Evolutionary conservation across 306 rosid species (phyloP).

Genomic region (Erythrophleum fordii): DNA sequence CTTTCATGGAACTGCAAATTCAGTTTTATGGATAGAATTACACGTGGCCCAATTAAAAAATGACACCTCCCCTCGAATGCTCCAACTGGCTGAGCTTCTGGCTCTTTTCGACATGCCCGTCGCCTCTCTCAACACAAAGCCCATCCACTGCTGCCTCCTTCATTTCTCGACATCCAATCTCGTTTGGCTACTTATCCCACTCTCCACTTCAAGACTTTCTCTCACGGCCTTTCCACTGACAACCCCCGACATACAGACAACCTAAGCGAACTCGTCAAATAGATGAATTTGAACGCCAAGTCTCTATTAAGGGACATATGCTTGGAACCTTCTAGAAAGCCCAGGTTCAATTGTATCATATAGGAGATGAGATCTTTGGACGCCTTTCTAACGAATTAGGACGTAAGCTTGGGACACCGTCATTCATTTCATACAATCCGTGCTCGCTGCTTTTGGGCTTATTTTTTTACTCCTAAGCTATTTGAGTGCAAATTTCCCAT

Average conservation of each 20-base stretch:
- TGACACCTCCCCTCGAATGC: too few species aligned
- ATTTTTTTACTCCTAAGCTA: background rate
- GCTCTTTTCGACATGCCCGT: background rate
- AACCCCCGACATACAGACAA: background rate
- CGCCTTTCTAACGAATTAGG: too few species aligned
- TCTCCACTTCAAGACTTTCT: background rate
- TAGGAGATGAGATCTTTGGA: too few species aligned
- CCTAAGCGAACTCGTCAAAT: background rate
- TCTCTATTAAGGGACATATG: too few species aligned
- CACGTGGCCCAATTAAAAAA: too few species aligned
- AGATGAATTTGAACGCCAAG: too few species aligned
- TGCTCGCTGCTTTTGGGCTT: background rate
- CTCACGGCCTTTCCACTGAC: background rate
- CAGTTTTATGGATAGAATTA: too few species aligned
- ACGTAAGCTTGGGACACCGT: background rate
- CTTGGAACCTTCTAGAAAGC: too few species aligned
- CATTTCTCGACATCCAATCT: background rate
- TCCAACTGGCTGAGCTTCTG: background rate
- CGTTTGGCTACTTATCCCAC: background rate
- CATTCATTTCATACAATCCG: background rate
- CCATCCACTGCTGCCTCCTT: background rate
- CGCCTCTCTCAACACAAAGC: background rate
- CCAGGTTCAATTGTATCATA: too few species aligned
- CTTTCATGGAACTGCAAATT: too few species aligned
- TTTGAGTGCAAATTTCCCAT: background rate